Evolutionary conservation across 176 grass and related monocot genomes (phyloP), one percentile per base, ranked within the genome.

Genomic region (Neostapfia colusana): DNA sequence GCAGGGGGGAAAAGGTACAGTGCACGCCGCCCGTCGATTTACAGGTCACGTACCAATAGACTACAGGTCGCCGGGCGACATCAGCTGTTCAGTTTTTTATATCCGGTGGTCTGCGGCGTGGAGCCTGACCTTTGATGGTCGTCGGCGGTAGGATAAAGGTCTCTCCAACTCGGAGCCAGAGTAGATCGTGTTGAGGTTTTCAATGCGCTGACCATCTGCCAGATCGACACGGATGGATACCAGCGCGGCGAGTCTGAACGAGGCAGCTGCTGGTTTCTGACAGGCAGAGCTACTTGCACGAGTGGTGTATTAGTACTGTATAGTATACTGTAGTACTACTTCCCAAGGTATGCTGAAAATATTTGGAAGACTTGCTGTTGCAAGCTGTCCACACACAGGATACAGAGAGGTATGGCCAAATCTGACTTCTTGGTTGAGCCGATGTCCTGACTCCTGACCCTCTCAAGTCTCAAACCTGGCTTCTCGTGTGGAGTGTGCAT

Each of bases 331-430:
- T n/a, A n/a, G n/a, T 51, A 48, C 4, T 65, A 73, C 28, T 18
- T 6, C 1, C 9, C 31, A 20, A 79, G 49, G 42, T 82, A 78
- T 23, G 31, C 38, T 27, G 69, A 10, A 23, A 15, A 17, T 26
- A 61, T 79, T 12, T 79, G 45, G 45, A n/a, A 36, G 24, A 55
- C 71, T 75, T 49, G 24, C 14, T 51, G 70, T 25, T 80, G 79
- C 74, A 51, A 61, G 73, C 69, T 74, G 85, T 83, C 67, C 64
- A 15, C 36, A 59, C 51, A 37, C n/a, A n/a, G 11, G 7, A 60
- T 77, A 39, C 13, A 53, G 70, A 53, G 13, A 34, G 45, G 16
- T 10, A 4, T 2, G 9, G 13, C 27, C 38, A 66, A 65, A 71
- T 8, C 65, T 86, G 70, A 54, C 70, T 59, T 50, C 28, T 9